Base-by-base conservation (phyloP, 2,329 filamentous ascomycete species). In the Alternaria brassicae region DNA sequence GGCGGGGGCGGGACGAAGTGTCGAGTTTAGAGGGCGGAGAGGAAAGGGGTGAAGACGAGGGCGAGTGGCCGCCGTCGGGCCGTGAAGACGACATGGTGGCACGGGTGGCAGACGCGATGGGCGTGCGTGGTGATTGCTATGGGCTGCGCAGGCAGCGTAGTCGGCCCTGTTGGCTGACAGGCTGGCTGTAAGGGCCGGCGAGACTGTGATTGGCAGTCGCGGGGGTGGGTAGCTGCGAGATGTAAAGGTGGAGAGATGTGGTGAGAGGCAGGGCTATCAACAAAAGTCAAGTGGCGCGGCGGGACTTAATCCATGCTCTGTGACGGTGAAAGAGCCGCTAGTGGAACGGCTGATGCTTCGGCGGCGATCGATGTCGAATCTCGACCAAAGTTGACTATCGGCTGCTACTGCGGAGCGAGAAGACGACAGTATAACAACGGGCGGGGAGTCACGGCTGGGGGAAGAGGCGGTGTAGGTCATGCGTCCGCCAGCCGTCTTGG, bases 391-490 rank as follows among this genome's bases (percentile, higher is more conserved):
- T 32, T 17, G 23, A 17, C 41, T 36, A 47, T 32, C 40, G 51
- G 37, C 19, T 32, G 44, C 13, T 54, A 27, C 36, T 23, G 34
- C 36, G 52, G 30, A 39, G 48, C 21, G 49, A 30, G 34, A 13
- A 25, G 49, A 21, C 17, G 19, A 25, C 23, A 28, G 34, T n/a
- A 25, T 36, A 54, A 30, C 23, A 40, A 49, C 21, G 30, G 60
- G 25, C 41, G 52, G 54, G 25, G 10, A 17, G 37, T 44, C 42
- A 42, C 28, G 40, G 32, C 42, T 39, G 13, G 19, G 17, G 21
- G 40, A 41, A 34, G 56, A 53, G 54, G 64, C 64, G 62, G 64
- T 67, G 64, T 60, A 63, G 62, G 64, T 65, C 64, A 67, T 63
- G 60, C 59, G 62, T 32, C 15, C 23, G 36, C 37, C 37, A 42